Base-by-base conservation (phyloP, 2,329 filamentous ascomycete genomes). In the Daldinia sp. region DNA sequence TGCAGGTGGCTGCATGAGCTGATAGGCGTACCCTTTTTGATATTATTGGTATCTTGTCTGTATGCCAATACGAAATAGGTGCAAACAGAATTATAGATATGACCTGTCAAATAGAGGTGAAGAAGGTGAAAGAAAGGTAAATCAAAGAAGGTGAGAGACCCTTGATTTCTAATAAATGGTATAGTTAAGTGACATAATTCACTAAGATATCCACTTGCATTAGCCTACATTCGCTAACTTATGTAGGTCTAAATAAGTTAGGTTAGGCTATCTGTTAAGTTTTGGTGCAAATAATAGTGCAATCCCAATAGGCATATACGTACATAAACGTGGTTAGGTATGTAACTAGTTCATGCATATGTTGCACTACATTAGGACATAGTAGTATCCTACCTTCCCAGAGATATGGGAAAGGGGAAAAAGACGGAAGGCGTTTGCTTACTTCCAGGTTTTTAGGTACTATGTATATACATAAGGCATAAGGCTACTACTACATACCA, bases 21-120 rank as follows among this genome's bases (percentile, higher is more conserved):
- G 15, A 18, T 1, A 28, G 13, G 26, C 20, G 44, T 48, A 28
- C 13, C 44, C 2, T 18, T 23, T 23, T 2, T 23, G 20, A 1
- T 1, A 6, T n/a, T 46, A 46, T 46, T 46, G 35, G 13, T 15
- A 35, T 23, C 2, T 23, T 23, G 20, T 2, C 20, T 23, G 20
- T 23, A 23, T 13, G 10, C 20, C 20, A 46, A 46, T 46, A 46
- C 20, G 44, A 46, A 46, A 46, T 46, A 23, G 33, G 7, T 35
- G 33, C 5, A 46, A 23, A 46, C 44, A 5, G 44, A 26, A 46
- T 26, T 46, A 26, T 12, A 46, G 18, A 50, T 50, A 26, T 50
- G 26, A 50, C 46, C 44, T 46, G 46, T 50, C 46, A 50, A 30
- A 28, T 50, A 30, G 26, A 50, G 35, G 35, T 39, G 35, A 13